Evolutionary conservation across 306 rosid genomes (phyloP).

Genomic region (Inga oerstediana): DNA sequence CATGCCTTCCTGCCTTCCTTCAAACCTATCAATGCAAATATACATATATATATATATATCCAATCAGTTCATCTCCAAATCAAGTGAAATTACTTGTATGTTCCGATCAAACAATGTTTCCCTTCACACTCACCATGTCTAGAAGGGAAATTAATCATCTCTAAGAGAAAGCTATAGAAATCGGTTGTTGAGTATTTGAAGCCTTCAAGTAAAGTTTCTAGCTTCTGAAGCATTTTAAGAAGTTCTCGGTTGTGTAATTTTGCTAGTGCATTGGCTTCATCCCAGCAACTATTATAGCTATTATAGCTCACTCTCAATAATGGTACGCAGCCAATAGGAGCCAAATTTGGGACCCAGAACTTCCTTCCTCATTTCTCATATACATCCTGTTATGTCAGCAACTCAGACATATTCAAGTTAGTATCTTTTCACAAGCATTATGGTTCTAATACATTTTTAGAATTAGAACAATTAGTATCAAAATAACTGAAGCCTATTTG

Average conservation of each 20-base stretch:
- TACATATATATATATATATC: too few species aligned
- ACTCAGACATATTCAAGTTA: neutral
- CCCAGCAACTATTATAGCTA: neutral
- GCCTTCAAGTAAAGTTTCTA: neutral
- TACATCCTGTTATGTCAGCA: constrained; percentile 26
- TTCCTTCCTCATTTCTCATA: constrained; percentile 48
- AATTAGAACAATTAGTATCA: too few species aligned
- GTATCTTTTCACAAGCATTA: too few species aligned
- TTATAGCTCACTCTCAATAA: neutral
- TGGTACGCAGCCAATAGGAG: constrained; percentile 35
- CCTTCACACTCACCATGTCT: too few species aligned
- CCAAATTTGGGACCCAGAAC: constrained; percentile 30
- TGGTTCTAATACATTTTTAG: too few species aligned
- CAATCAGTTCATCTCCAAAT: too few species aligned
- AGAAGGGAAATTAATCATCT: neutral
- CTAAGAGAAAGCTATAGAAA: neutral
- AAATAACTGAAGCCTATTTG: too few species aligned
- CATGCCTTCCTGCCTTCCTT: too few species aligned
- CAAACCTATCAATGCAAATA: too few species aligned
- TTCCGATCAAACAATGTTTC: too few species aligned
- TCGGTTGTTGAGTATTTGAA: neutral
- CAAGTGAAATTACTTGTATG: too few species aligned
- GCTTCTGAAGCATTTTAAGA: neutral
- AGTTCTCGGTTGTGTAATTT: neutral
- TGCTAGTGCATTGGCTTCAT: neutral